Conservation (phyloP, 208 protist species). For the Leishmania gerbilli region DNA sequence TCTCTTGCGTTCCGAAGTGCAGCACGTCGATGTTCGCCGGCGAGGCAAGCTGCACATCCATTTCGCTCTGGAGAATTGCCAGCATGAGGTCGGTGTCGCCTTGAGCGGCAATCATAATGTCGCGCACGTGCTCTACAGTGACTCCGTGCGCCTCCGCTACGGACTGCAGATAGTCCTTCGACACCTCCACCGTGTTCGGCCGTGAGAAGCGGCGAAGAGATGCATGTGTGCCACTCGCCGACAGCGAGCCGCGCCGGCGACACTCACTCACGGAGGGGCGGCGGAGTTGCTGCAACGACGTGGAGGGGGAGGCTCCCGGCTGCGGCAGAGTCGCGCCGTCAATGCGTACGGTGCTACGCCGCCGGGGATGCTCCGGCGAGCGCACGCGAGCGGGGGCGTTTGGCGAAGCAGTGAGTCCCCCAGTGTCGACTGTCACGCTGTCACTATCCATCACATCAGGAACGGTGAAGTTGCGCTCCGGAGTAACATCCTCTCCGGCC, state of each 20-base stretch:
- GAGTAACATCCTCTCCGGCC: slow-evolving; percentile 25
- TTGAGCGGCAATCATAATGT: slow-evolving; percentile 59
- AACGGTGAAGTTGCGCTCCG: slow-evolving; percentile 34
- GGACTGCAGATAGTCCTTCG: slow-evolving; percentile 49
- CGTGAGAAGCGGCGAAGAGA: slow-evolving; percentile 23
- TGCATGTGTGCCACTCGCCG: slow-evolving; percentile 1
- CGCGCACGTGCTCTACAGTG: slow-evolving; percentile 45
- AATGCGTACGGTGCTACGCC: slow-evolving; percentile 9
- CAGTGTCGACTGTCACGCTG: background rate
- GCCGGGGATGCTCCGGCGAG: slow-evolving; percentile 7
- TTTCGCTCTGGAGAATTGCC: slow-evolving; percentile 57
- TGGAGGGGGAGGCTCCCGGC: slow-evolving; percentile 1
- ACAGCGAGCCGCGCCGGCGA: slow-evolving; percentile 16
- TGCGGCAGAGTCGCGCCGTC: slow-evolving; percentile 7
- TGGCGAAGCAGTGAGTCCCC: background rate
- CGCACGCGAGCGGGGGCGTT: slow-evolving; percentile 2
- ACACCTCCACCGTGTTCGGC: slow-evolving; percentile 42
- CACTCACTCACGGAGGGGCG: slow-evolving; percentile 18
- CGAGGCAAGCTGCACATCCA: slow-evolving; percentile 29
- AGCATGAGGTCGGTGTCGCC: slow-evolving; percentile 66
- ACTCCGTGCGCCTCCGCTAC: slow-evolving; percentile 46
- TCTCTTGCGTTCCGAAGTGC: slow-evolving; percentile 58
- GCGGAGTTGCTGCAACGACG: slow-evolving; percentile 19
- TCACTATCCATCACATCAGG: background rate
- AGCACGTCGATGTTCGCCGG: slow-evolving; percentile 30